Evolutionary conservation across 176 grass and related monocot genomes (phyloP), one percentile per base, ranked within the genome.

Genomic region (Ensete ventricosum): DNA sequence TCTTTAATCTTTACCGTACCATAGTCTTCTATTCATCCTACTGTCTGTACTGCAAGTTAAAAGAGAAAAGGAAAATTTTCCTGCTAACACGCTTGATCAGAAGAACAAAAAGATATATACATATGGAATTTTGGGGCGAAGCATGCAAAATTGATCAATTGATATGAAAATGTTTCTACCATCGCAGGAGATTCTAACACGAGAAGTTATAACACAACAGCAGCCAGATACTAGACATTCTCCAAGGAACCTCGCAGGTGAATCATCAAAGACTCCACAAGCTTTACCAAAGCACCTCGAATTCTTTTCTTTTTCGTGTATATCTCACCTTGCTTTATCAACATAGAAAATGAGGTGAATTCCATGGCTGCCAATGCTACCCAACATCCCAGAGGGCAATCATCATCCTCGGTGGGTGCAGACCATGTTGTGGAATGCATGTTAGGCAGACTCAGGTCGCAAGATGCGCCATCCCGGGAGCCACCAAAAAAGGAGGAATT

Each of bases 151-250:
- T 17, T 60, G 17, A 60, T 60, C 14, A 20, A 1, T 14, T 73
- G 14, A 21, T 53, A 27, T 73, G 16, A 23, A 24, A 14, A 54
- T 53, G 23, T 43, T 75, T 26, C 13, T 23, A 64, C 49, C 54
- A 54, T 76, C 58, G 2, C 82, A 96, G 93, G 85, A 89, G 79
- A 82, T 92, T 57, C 84, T 96, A 76, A 76, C 25, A 62, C 73
- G 74, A 8, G 83, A 92, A 21, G 73, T 88, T 14, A 81, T 86
- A 64, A 73, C 78, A 76, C 89, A 68, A 25, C 85, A 84, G 55
- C 93, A 96, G 50, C 63, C 86, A 81, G 63, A 73, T 81, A 77
- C 73, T 69, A 77, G 73, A 52, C 87, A 86, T 64, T 81, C 77
- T 62, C 79, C 81, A 74, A 70, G 69, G 25, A 81, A 23, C 68